Evolutionary conservation across 331 rosid genomes (phyloP).

Genomic region (Cucumis variabilis): DNA sequence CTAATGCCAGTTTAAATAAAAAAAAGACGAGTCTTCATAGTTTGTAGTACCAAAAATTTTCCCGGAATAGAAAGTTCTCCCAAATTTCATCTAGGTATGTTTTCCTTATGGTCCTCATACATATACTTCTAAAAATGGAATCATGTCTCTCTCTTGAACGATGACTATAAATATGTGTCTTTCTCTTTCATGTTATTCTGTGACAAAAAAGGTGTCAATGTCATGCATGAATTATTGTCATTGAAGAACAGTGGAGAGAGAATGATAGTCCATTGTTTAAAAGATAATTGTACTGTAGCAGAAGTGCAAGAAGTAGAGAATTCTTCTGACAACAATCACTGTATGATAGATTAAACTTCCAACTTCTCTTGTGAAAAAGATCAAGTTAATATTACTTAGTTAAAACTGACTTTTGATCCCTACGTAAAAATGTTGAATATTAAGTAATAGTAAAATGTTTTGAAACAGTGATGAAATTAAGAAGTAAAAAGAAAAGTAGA

Average conservation of each 20-base stretch:
- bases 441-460: background rate
- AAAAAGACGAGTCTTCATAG: too few species aligned
- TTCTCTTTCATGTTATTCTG: background rate
- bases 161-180: background rate
- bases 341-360: too few species aligned
- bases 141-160: background rate
- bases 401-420: too few species aligned
- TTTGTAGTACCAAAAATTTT: background rate
- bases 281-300: background rate
- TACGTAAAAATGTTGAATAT: background rate
- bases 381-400: too few species aligned
- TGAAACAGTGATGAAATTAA: background rate
- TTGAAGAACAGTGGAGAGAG: background rate
- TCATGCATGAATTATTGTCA: background rate
- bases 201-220: background rate
- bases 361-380: too few species aligned
- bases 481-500: background rate
- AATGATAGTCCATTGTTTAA: background rate
- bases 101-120: background rate
- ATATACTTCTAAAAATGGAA: background rate
- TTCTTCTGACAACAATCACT: too few species aligned
- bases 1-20: too few species aligned
- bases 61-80: too few species aligned
- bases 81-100: background rate
- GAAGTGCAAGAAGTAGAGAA: too few species aligned